Base-by-base conservation (phyloP, 2,329 filamentous ascomycete species). In the Aureobasidium leucospermi region DNA sequence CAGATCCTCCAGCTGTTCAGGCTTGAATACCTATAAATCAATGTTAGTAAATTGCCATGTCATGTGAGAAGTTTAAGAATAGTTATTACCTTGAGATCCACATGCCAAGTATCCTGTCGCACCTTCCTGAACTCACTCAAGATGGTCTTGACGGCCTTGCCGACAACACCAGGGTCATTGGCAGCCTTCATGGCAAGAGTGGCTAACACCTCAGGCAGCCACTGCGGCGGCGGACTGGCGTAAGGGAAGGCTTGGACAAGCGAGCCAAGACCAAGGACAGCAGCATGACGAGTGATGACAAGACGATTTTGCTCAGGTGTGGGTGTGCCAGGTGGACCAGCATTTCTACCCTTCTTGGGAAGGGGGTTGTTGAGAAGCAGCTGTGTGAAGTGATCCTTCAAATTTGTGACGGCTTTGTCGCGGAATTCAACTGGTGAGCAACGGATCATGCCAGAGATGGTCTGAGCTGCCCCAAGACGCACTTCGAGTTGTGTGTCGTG, bases 51-150 rank as follows among this genome's bases (percentile, higher is more conserved):
- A 67, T 46, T 64, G 56, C 48, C 43, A 38, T n/a, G 11, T 8
- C 34, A n/a, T n/a, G 28, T 39, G 13, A 11, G 15, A 2, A 38
- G 7, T 29, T 11, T 51, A 56, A 36, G 15, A 60, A 9, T 49
- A 8, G 34, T 49, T 75, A 84, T 74, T 77, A 96, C 94, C 88
- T 96, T 97, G 67, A 96, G 90, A 77, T 99, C 94, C 62, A 96
- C 93, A 68, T 87, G 87, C 94, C 94, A 99, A 66, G 93, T 99
- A 78, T 99, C 94, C 74, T 99, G 94, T 72, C 94, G 86, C 47
- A 94, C 99, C 83, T 99, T 99, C 79, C 99, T 99, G 80, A 99
- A 99, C 69, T 99, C 95, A 62, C 91, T 91, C 65, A 99, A 78
- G 38, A 96, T 92, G 16, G 82, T 83, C 81, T 99, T 99, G 10